Conservation (phyloP, 352 stramenopile genomes). For the Phytophthora pisi region DNA sequence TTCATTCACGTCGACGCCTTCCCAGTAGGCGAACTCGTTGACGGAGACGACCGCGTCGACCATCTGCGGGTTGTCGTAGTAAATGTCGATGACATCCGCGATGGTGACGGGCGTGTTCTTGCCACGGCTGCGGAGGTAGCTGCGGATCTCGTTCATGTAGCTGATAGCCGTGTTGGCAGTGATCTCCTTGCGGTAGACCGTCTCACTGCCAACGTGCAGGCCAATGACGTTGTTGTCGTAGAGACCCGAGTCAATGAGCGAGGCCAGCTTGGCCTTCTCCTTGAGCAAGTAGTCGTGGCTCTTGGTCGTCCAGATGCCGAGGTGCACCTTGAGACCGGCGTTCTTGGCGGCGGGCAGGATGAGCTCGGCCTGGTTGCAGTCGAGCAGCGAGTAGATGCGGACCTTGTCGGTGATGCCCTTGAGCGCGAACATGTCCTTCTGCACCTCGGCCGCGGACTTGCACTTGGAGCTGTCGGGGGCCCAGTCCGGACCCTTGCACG, state of each 20-base stretch:
- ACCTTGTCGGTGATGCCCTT: constrained; percentile 55
- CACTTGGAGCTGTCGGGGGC: constrained; percentile 40
- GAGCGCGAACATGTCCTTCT: constrained; percentile 60
- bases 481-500: constrained; percentile 64
- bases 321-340: constrained; percentile 54
- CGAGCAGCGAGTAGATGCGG: constrained; percentile 70
- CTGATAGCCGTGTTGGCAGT: constrained; percentile 48
- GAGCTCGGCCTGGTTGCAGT: constrained; percentile 54
- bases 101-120: constrained; percentile 67
- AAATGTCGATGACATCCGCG: constrained; percentile 74
- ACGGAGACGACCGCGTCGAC: constrained; percentile 70
- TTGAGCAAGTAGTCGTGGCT: constrained; percentile 43
- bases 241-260: constrained; percentile 45
- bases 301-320: constrained; percentile 68
- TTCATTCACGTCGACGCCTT: constrained; percentile 54
- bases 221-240: constrained; percentile 57
- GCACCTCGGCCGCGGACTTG: constrained; percentile 52
- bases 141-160: constrained; percentile 71
- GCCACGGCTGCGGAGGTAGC: constrained; percentile 42
- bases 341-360: constrained; percentile 55
- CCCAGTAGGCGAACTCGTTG: constrained; percentile 87
- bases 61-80: constrained; percentile 62
- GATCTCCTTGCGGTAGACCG: constrained; percentile 73
- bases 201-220: constrained; percentile 68
- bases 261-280: constrained; percentile 53